Evolutionary conservation across 345 rosid species (phyloP), one percentile per base, ranked within the genome.

Genomic region (Populus davidiana): DNA sequence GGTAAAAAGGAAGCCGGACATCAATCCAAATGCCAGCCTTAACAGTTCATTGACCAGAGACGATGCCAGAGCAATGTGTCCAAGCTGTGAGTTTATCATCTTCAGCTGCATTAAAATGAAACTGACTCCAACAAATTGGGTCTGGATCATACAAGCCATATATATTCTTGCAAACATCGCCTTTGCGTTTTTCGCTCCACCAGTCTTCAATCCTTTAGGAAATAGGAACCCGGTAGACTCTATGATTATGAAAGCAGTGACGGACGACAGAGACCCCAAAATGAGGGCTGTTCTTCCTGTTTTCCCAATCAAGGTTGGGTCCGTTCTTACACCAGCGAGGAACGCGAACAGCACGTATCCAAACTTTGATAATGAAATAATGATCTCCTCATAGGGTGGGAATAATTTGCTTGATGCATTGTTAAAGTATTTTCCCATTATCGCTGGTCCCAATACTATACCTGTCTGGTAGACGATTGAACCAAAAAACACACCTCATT

Each of bases 11-110:
- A 38, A 38, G 8, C 39, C 39, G 39, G 39, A 38, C 25, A 76
- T 1, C 1, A 67, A 0, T 0, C 70, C 6, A 50, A n/a, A 23
- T 20, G 9, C 1, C 73, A 44, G 25, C 20, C 72, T 79, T 23
- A 25, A 0, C 50, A 77, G 16, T 25, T 82, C 81, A 82, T 49
- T 6, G 85, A 74, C 9, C 39, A 38, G 6, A 38, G 39, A 38
- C 6, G 84, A 31, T 21, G 88, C 82, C 74, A 85, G 25, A 17
- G 84, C 84, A 10, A 85, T 38, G 77, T 73, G 81, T n/a, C 88
- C 88, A 14, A 85, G 50, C 67, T 77, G 76, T 0, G 88, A 62
- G 61, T 85, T 85, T 41, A 74, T 80, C 44, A 85, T 80, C 81
- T 83, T 83, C 21, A 77, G 81, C 49, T 84, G 7, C 44, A 41